Evolutionary conservation across 345 rosid species (phyloP), one percentile per base, ranked within the genome.

Genomic region (Leavenworthia alabamica): DNA sequence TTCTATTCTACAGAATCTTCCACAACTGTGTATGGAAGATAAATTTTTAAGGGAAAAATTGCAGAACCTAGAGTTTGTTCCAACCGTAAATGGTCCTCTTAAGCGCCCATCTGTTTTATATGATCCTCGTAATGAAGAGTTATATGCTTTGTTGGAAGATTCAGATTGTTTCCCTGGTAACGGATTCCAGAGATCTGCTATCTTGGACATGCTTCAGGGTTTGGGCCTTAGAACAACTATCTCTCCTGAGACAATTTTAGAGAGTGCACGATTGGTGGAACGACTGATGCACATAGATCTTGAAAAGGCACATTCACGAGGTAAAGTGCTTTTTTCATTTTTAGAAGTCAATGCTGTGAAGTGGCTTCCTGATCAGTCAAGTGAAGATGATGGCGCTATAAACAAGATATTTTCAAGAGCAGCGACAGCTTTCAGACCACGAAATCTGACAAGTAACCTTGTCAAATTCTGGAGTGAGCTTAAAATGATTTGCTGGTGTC

Each of bases 401-500:
- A 81, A 80, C 69, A 83, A 78, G 79, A 78, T 84, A 33, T 80
- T 86, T 75, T 84, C 94, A 74, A 83, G 85, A 70, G 91, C 96
- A 74, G 85, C 94, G 48, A 82, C 88, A 71, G 94, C 91, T 55
- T 82, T 84, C 69, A 88, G 85, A 76, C 85, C 96, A 70, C 86
- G 79, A 45, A 72, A 81, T 79, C 70, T 81, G 80, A 86, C 77
- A 72, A 77, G 79, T 75, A 91, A 86, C 68, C 75, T 91, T 49
- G 86, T 81, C 64, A 91, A 83, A 73, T 88, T 91, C 62, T 91
- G 96, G 98, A 81, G 58, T 78, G 90, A 86, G 78, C 83, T 91
- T 59, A 83, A 77, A 60, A 74, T 84, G 85, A 86, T 88, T 62
- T 84, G 86, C 78, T 91, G 98, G 98, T 91, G 98, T 73, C 98